phyloP scores from a whole-genome alignment of 495 filamentous ascomycete species.

The Xylaria cubensis region DNA sequence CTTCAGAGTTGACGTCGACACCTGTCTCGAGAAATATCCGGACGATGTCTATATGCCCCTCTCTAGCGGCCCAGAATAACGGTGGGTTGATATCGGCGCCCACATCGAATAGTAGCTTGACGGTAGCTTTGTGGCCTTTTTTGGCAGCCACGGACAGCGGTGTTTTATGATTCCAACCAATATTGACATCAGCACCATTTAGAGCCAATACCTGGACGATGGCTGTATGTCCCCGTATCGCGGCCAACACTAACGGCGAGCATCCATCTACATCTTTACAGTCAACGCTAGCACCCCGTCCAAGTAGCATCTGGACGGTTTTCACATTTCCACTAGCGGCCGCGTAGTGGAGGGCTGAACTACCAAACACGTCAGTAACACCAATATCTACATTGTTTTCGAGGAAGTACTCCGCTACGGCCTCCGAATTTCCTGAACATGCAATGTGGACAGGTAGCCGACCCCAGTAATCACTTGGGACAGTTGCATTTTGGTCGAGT shows the following conservation, averaged over 20 bases:
- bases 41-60: background rate
- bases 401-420: background rate
- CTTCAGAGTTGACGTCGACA: background rate
- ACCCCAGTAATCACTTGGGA: background rate
- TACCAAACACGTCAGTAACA: background rate
- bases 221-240: background rate
- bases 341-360: conserved; percentile 3
- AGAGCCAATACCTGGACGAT: background rate
- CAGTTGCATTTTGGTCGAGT: no score
- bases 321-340: background rate
- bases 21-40: background rate
- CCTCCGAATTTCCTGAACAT: background rate
- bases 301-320: background rate
- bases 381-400: background rate
- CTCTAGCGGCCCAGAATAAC: background rate
- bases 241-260: background rate
- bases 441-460: conserved; percentile 10
- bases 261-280: background rate
- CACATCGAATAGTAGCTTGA: background rate
- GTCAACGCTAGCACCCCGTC: background rate
- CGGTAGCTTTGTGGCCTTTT: background rate
- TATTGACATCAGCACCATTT: background rate
- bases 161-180: background rate
- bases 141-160: background rate
- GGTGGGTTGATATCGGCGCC: background rate